Conservation (phyloP, 2,329 filamentous ascomycete species). For the Colletotrichum sp. region DNA sequence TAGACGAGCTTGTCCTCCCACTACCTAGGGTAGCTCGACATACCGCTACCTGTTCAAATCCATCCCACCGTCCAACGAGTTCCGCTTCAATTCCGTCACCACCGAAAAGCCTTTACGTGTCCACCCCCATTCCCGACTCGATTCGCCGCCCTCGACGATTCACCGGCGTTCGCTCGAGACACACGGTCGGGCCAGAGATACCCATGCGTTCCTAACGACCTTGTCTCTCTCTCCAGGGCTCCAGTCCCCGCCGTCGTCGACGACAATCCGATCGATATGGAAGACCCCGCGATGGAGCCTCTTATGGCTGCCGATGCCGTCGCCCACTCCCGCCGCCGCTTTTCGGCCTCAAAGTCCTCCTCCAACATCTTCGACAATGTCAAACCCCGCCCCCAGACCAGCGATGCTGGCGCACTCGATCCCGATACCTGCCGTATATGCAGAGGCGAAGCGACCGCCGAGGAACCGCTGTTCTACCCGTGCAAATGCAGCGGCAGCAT, state of each 20-base stretch:
- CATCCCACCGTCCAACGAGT: background rate
- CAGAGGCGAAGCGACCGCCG: constrained; percentile 80
- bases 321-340: constrained; percentile 31
- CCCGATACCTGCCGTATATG: constrained; percentile 96
- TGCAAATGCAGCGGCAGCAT: constrained; percentile 99
- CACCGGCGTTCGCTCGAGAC: background rate
- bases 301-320: constrained; percentile 28
- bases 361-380: background rate
- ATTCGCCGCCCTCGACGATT: background rate
- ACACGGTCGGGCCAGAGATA: background rate
- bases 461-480: constrained; percentile 93
- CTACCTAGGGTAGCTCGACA: background rate
- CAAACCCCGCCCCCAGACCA: constrained; percentile 3
- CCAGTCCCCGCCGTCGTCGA: background rate
- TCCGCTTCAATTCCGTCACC: background rate
- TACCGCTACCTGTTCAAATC: background rate
- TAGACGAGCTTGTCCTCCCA: background rate
- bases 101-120: background rate
- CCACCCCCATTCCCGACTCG: background rate
- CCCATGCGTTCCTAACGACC: constrained; percentile 18
- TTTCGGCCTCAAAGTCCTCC: constrained; percentile 11
- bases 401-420: constrained; percentile 41
- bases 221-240: background rate
- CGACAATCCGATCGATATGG: constrained; percentile 24
- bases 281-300: constrained; percentile 26